phyloP scores from a whole-genome alignment of 148 eudicot species.

The Vaccinium corymbosum region DNA sequence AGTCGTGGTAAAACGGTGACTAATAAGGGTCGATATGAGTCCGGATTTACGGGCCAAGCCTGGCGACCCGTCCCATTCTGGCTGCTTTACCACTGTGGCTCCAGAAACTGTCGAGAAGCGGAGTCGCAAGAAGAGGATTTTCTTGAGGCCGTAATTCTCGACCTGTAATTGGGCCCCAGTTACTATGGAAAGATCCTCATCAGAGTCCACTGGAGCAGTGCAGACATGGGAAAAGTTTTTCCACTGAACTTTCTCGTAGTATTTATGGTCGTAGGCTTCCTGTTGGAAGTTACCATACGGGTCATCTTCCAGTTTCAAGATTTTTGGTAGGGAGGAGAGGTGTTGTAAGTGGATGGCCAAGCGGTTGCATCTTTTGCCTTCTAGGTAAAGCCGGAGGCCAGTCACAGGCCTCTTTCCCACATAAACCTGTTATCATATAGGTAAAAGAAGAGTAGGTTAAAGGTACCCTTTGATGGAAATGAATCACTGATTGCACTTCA shows the following conservation, averaged over 20 bases:
- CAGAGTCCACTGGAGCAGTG: slow-evolving; percentile 95
- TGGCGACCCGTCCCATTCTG: slow-evolving; percentile 97
- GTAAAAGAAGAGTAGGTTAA: slow-evolving; percentile 7
- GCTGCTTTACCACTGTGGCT: slow-evolving; percentile 57
- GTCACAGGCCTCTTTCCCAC: slow-evolving; percentile 97
- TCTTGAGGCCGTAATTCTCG: slow-evolving; percentile 79
- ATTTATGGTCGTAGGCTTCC: slow-evolving; percentile 61
- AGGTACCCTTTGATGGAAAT: neutral
- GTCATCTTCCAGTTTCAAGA: slow-evolving; percentile 78
- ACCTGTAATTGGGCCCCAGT: slow-evolving; percentile 93
- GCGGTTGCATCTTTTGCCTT: slow-evolving; percentile 91
- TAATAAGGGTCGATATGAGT: slow-evolving; percentile 85
- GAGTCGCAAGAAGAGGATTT: slow-evolving; percentile 71
- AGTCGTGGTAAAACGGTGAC: slow-evolving; percentile 84
- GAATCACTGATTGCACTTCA: neutral
- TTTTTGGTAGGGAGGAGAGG: slow-evolving; percentile 88
- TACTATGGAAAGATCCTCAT: slow-evolving; percentile 86
- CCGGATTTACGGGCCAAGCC: slow-evolving; percentile 94
- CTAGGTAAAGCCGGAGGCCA: slow-evolving; percentile 85
- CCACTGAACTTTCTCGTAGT: slow-evolving; percentile 94
- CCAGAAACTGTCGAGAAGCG: slow-evolving; percentile 76
- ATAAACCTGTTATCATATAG: slow-evolving; percentile 60
- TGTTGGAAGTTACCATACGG: slow-evolving; percentile 52
- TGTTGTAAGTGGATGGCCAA: slow-evolving; percentile 94
- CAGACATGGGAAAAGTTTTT: slow-evolving; percentile 95